phyloP scores from a whole-genome alignment of 2,329 filamentous ascomycete genomes.

The Xylariaceae sp. region DNA sequence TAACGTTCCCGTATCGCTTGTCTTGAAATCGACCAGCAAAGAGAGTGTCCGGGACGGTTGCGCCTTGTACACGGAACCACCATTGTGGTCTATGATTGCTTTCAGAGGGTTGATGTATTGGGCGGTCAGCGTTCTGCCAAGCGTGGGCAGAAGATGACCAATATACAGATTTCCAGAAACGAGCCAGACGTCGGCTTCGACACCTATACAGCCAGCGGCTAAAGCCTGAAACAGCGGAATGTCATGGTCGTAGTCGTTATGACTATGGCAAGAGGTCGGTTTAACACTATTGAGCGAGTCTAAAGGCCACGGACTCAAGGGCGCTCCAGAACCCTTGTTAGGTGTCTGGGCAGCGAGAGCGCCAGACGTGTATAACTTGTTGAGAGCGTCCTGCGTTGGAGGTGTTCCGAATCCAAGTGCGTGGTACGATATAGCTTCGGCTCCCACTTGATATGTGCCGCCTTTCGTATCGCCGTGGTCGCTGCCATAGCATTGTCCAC shows the following conservation, averaged over 20 bases:
- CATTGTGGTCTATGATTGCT: constrained; percentile 29
- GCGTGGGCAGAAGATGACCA: constrained; percentile 23
- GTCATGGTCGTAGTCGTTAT: constrained; percentile 29
- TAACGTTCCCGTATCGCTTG: constrained; percentile 20
- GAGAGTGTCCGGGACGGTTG: constrained; percentile 22
- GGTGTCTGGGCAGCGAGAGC: constrained; percentile 22
- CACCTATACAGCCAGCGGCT: constrained; percentile 26
- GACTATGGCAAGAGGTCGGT: constrained; percentile 27
- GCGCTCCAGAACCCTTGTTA: constrained; percentile 23
- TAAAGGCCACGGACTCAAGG: constrained; percentile 29
- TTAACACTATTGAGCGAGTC: constrained; percentile 25
- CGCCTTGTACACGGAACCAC: constrained; percentile 23
- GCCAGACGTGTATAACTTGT: constrained; percentile 22
- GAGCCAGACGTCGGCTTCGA: constrained; percentile 30
- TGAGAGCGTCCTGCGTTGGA: constrained; percentile 26
- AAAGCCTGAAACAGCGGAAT: constrained; percentile 28
- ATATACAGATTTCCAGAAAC: constrained; percentile 23
- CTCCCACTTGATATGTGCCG: constrained; percentile 29
- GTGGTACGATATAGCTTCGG: constrained; percentile 28
- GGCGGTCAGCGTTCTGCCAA: constrained; percentile 23
- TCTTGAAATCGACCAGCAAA: constrained; percentile 32
- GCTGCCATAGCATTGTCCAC: constrained; percentile 25
- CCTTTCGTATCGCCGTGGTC: constrained; percentile 29
- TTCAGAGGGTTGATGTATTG: constrained; percentile 29
- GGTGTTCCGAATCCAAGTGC: constrained; percentile 25